These are phyloP conservation scores for Rhodotorula babjevae DNA, from an alignment of 768 basidiomycete genomes.

Conservation along the genomic window DNA sequence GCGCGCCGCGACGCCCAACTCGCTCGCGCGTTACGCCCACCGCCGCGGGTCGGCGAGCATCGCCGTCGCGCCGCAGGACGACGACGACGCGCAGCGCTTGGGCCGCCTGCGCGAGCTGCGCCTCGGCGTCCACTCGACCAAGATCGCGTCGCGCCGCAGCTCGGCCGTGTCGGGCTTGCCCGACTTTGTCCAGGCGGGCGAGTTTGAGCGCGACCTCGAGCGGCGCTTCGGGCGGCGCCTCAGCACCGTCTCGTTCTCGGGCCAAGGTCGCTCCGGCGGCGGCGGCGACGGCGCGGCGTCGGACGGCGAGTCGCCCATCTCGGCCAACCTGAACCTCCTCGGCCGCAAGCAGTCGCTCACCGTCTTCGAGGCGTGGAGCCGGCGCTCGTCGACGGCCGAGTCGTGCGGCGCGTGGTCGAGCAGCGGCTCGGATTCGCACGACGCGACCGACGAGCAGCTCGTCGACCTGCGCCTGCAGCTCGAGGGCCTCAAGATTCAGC, in stretches of 20 bases:
- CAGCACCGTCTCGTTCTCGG: background rate
- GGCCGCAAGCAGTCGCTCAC: constrained; percentile 33
- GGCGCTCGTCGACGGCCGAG: constrained; percentile 20
- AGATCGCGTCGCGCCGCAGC: constrained; percentile 19
- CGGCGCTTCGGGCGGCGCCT: constrained; percentile 3
- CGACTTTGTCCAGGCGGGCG: constrained; percentile 23
- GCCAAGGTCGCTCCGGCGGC: background rate
- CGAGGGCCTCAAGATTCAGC: constrained; percentile 61
- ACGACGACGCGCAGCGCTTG: constrained; percentile 26
- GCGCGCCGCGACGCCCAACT: constrained; percentile 1
- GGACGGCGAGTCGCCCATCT: constrained; percentile 11
- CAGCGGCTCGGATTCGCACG: background rate
- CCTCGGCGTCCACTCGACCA: constrained; percentile 26
- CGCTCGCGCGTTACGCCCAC: constrained; percentile 21
- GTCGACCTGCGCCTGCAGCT: constrained; percentile 57
- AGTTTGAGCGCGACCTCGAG: constrained; percentile 22
- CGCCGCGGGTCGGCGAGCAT: constrained; percentile 30
- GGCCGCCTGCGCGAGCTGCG: constrained; percentile 32
- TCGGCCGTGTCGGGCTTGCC: constrained; percentile 17
- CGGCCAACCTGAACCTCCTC: constrained; percentile 14
- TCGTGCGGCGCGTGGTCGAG: background rate
- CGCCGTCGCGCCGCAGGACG: constrained; percentile 5
- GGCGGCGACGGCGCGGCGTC: background rate
- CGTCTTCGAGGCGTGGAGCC: constrained; percentile 29
- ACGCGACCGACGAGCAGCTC: constrained; percentile 44